These are phyloP conservation scores for Colletotrichum sojae DNA, from an alignment of 2,329 filamentous ascomycete species.

Conservation along the genomic window DNA sequence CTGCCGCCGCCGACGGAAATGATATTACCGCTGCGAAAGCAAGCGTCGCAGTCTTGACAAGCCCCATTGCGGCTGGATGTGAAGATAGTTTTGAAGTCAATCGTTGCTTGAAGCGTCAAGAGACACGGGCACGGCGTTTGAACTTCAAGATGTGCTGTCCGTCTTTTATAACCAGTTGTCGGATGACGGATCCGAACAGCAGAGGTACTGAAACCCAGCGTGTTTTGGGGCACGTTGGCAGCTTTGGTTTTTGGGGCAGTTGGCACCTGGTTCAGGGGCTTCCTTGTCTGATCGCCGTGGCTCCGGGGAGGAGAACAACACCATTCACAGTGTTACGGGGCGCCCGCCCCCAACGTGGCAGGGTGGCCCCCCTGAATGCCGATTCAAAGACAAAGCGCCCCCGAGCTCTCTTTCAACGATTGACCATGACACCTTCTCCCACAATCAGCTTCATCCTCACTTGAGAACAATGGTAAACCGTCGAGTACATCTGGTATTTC, in stretches of 20 bases:
- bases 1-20: background rate
- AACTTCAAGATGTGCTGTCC: background rate
- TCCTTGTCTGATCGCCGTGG: constrained; percentile 34
- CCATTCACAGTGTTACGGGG: constrained; percentile 7
- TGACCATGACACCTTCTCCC: background rate
- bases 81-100: background rate
- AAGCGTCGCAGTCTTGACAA: background rate
- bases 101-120: background rate
- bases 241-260: background rate
- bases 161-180: constrained; percentile 12
- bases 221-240: constrained; percentile 20
- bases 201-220: constrained; percentile 25
- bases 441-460: background rate
- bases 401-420: constrained; percentile 16
- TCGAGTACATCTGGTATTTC: too few relatives aligned
- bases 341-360: constrained; percentile 3
- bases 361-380: background rate
- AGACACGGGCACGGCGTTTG: background rate
- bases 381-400: background rate
- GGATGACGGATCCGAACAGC: background rate
- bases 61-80: background rate
- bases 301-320: background rate
- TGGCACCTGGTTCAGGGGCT: constrained; percentile 19
- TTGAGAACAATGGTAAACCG: background rate
- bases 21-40: constrained; percentile 4